phyloP scores from a whole-genome alignment of 768 basidiomycete species.

The Rhizopogon vesiculosus region DNA sequence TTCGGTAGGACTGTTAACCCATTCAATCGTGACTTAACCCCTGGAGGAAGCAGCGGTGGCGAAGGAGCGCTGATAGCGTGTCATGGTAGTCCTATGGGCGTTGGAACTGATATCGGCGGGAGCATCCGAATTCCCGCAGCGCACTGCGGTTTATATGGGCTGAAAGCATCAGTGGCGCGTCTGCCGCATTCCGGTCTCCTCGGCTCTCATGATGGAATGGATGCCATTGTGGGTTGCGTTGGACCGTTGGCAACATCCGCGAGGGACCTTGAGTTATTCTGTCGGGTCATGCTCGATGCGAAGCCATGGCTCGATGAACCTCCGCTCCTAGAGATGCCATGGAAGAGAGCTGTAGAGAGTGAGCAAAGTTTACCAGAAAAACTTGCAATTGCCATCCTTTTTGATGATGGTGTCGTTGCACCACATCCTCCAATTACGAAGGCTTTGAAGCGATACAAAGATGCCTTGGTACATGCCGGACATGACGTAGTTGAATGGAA shows the following conservation, averaged over 20 bases:
- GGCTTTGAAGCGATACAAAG: conserved; percentile 35
- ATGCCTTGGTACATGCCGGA: conserved; percentile 38
- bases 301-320: conserved; percentile 45
- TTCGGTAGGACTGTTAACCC: conserved; percentile 71
- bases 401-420: conserved; percentile 46
- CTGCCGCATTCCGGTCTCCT: conserved; percentile 47
- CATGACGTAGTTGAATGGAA: conserved; percentile 49
- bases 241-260: conserved; percentile 46
- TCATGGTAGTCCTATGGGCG: conserved; percentile 34
- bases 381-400: conserved; percentile 42
- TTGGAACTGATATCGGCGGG: conserved; percentile 49
- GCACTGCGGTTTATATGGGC: conserved; percentile 36
- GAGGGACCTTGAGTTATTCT: conserved; percentile 46
- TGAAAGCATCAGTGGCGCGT: conserved; percentile 45
- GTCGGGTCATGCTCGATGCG: conserved; percentile 39
- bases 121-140: conserved; percentile 40
- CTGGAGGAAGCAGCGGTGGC: conserved; percentile 46
- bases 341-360: conserved; percentile 35
- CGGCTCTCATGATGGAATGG: conserved; percentile 50
- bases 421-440: conserved; percentile 45
- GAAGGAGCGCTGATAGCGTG: conserved; percentile 42
- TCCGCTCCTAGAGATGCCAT: conserved; percentile 45
- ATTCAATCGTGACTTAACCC: conserved; percentile 38
- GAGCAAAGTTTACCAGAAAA: conserved; percentile 35
- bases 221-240: conserved; percentile 45